These are phyloP conservation scores for Saxispiralis lemnorum DNA, from an alignment of 495 filamentous ascomycete species.

Conservation along the genomic window DNA sequence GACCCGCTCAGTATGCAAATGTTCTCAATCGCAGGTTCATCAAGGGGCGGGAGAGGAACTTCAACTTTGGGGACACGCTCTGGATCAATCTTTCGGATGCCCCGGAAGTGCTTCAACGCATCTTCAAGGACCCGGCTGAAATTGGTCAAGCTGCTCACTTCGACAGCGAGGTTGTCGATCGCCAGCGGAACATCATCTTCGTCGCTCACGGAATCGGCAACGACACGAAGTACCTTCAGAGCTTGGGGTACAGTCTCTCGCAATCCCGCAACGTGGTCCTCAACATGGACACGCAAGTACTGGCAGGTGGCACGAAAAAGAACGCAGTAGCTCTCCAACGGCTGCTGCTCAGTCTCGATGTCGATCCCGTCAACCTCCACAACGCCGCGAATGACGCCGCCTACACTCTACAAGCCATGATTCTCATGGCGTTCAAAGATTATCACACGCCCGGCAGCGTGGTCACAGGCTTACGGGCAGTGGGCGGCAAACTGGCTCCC, in stretches of 20 bases:
- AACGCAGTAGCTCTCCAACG: neutral
- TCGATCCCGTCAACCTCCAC: constrained; percentile 3
- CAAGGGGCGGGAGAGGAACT: neutral
- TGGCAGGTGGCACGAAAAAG: constrained; percentile 2
- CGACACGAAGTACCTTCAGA: constrained; percentile 1
- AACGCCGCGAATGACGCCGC: constrained; percentile 8
- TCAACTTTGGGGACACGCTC: constrained; percentile 1
- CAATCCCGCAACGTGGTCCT: neutral
- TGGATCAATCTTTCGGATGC: neutral
- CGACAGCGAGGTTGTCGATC: neutral
- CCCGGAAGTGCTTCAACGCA: neutral
- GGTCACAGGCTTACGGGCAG: neutral
- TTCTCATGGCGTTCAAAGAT: neutral
- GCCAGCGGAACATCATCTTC: neutral
- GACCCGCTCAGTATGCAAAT: neutral
- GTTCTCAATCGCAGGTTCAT: neutral
- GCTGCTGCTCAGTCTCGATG: neutral
- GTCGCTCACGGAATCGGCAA: constrained; percentile 1
- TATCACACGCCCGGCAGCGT: constrained; percentile 1
- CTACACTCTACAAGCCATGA: constrained; percentile 3
- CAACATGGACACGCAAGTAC: constrained; percentile 1
- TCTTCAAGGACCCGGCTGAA: neutral
- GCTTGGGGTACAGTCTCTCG: neutral
- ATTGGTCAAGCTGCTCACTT: neutral
- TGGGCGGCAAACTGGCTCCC: neutral